A percentile compares a stretch with the other conserved stretches of the same genome.
Evolutionary conservation across 306 rosid genomes (phyloP).

Genomic region (Astragalus glycyphyllos): DNA sequence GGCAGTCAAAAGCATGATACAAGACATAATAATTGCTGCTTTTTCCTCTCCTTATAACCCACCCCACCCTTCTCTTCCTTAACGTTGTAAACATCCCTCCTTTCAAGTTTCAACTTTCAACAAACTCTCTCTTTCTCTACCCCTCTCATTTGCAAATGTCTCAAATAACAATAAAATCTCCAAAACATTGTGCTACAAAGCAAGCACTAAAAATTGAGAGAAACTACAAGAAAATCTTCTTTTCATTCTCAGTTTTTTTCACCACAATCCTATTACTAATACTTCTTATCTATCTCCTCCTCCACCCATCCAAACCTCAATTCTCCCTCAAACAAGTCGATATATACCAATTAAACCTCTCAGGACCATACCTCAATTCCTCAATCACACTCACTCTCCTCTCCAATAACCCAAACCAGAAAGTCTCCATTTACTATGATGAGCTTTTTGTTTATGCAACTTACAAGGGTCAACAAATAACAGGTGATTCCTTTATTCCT

Average conservation of each 20-base stretch:
- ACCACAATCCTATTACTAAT: slow-evolving; percentile 58
- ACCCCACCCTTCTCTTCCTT: slow-evolving; percentile 48
- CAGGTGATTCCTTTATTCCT: slow-evolving; percentile 64
- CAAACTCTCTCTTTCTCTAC: neutral
- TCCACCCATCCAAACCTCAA: slow-evolving; percentile 77
- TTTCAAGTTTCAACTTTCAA: slow-evolving; percentile 10
- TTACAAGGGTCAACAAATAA: slow-evolving; percentile 83
- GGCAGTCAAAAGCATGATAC: slow-evolving; percentile 53
- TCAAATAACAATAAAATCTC: slow-evolving; percentile 60
- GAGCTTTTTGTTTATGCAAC: slow-evolving; percentile 67
- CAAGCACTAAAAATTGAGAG: slow-evolving; percentile 51
- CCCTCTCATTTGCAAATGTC: slow-evolving; percentile 64
- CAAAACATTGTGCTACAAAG: slow-evolving; percentile 79
- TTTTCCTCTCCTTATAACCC: slow-evolving; percentile 49
- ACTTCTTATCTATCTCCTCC: slow-evolving; percentile 66
- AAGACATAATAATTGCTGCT: slow-evolving; percentile 55
- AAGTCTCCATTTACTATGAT: slow-evolving; percentile 83
- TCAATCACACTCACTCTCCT: slow-evolving; percentile 79
- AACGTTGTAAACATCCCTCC: slow-evolving; percentile 49
- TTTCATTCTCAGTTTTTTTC: slow-evolving; percentile 56
- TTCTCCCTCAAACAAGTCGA: slow-evolving; percentile 76
- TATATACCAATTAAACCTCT: slow-evolving; percentile 74
- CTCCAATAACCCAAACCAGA: slow-evolving; percentile 82
- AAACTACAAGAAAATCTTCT: slow-evolving; percentile 69
- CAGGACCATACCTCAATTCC: slow-evolving; percentile 71